A percentile compares a stretch with the other conserved stretches of the same genome.
Conservation (phyloP, 2,329 filamentous ascomycete species). For the Penicillium janthinellum region DNA sequence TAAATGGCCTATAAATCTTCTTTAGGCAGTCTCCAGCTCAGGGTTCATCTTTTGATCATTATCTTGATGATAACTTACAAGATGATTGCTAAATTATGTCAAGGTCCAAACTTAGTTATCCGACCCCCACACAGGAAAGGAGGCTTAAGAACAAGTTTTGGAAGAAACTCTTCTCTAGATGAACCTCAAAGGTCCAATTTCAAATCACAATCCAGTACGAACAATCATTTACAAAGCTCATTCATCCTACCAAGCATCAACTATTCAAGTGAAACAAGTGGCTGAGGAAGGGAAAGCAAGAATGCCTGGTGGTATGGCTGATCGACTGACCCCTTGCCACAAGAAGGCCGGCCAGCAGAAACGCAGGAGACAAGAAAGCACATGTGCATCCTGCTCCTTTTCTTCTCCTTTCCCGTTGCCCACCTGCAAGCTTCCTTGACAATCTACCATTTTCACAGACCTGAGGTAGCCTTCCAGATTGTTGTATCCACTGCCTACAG, state of each 20-base stretch:
- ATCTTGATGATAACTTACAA: too few relatives aligned
- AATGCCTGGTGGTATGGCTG: conserved; percentile 18
- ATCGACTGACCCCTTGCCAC: conserved; percentile 26
- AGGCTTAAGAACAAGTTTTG: background rate
- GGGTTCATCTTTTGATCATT: too few relatives aligned
- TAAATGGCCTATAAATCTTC: too few relatives aligned
- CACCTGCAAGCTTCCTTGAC: background rate
- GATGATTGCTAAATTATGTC: too few relatives aligned
- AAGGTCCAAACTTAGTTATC: too few relatives aligned
- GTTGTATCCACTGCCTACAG: background rate
- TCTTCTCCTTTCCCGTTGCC: background rate
- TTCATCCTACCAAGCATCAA: background rate
- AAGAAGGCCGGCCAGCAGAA: conserved; percentile 13
- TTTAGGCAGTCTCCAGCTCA: too few relatives aligned
- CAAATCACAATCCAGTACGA: too few relatives aligned
- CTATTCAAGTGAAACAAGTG: background rate
- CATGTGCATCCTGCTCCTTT: conserved; percentile 16
- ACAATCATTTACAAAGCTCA: background rate
- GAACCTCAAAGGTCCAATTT: background rate
- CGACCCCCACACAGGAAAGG: too few relatives aligned
- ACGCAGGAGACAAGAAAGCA: background rate
- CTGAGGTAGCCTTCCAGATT: background rate
- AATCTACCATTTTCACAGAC: background rate
- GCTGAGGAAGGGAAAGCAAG: background rate
- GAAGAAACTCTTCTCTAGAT: too few relatives aligned